Evolutionary conservation across 495 filamentous ascomycete genomes (phyloP), one percentile per base, ranked within the genome.

Genomic region (Filosporella fistucella): DNA sequence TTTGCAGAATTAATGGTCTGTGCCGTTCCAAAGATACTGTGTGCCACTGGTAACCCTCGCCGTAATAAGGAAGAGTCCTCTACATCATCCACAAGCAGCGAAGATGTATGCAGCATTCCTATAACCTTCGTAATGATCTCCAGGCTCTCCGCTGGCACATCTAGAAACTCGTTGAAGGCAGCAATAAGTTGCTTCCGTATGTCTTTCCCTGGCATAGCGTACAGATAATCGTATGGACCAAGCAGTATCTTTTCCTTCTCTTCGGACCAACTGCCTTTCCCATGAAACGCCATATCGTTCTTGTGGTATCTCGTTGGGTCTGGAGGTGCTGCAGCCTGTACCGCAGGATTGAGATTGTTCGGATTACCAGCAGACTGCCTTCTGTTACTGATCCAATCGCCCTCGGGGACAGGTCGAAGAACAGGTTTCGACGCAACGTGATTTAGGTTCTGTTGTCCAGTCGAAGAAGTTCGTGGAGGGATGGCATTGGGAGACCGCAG

Each of bases 1-100:
- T 98, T 98, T 42, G 91, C 89, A 17, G 83, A 88, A 69, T 97
- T 98, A 65, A 98, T 96, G 30, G 94, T 96, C 63, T 97, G 93
- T 4, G 93, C 87, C 0, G 87, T 86, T 49, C 93, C 93, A 60
- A 95, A 99, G 52, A 99, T 97, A 62, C 74, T 81, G 68, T 99
- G 90, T 1, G 93, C 89, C 26, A 96, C 93, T 8, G 93, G 93
- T 26, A 90, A 72, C 21, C 93, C 94, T 49, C 93, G 82, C 17
- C 93, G 83, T 20, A 99, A 81, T 37, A 81, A 55, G 4, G 88
- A 94, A 42, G 71, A 81, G 67, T 99, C 88, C 68, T 94, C 85
- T 13, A 91, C 88, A 62, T 94, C 93, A 61, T 98, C 93, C 54
- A 98, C 82, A 68, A 98, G 76, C 28, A 98, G 72, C 2, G 89